A percentile compares a stretch with the other conserved stretches of the same genome.
These are phyloP conservation scores for Solanum pennellii DNA, from an alignment of 257 asterid genomes.

Conservation along the genomic window DNA sequence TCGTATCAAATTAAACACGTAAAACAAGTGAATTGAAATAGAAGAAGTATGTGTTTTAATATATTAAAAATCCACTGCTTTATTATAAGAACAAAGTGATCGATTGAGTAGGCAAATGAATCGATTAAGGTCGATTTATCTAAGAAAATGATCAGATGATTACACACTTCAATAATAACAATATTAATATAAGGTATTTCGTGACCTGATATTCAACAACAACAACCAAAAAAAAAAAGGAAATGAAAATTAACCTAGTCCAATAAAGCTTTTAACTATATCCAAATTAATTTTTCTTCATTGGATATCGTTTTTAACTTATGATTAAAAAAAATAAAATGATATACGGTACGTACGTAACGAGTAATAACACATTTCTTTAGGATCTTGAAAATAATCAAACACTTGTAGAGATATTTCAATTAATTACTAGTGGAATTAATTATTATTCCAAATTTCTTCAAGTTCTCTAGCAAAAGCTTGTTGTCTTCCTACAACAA, in stretches of 20 bases:
- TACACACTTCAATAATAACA: neutral
- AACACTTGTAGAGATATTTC: neutral
- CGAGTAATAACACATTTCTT: neutral
- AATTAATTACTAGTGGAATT: neutral
- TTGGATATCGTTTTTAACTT: neutral
- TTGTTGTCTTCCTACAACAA: slow-evolving; percentile 83
- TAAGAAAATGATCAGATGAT: neutral
- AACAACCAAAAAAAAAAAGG: neutral
- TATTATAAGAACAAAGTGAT: neutral
- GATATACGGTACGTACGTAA: neutral
- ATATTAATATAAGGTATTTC: neutral
- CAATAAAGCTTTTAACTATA: neutral
- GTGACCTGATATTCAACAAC: neutral
- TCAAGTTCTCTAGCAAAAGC: slow-evolving; percentile 88
- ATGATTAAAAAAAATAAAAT: neutral
- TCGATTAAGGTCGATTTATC: neutral
- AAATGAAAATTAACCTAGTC: neutral
- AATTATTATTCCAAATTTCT: slow-evolving; percentile 49
- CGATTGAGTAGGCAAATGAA: neutral
- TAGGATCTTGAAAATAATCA: neutral
- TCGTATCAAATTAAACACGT: neutral
- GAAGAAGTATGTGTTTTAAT: neutral
- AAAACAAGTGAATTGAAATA: too few relatives aligned
- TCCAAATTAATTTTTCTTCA: neutral
- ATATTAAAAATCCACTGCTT: neutral